Percentiles rank a stretch among this genome's conserved stretches.
phyloP scores from a whole-genome alignment of 805 yeast genomes.

The Zygotorulaspora sp. region DNA sequence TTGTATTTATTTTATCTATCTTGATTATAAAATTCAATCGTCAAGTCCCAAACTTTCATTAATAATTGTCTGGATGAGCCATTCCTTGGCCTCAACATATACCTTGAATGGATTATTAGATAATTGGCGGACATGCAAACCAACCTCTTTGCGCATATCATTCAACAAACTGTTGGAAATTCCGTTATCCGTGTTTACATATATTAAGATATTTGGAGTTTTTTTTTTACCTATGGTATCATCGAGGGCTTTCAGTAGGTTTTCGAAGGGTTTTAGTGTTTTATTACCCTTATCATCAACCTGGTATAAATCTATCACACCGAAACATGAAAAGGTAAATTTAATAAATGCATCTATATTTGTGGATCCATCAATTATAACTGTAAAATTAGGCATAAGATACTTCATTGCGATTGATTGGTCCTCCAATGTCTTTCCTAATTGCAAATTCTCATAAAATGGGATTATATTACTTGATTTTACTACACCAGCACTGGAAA shows the following conservation, averaged over 20 bases:
- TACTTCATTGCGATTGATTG: constrained; percentile 34
- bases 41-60: constrained; percentile 21
- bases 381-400: constrained; percentile 30
- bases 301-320: constrained; percentile 17
- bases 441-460: constrained; percentile 40
- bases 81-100: constrained; percentile 31
- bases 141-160: constrained; percentile 7
- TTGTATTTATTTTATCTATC: too few species aligned
- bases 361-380: constrained; percentile 37
- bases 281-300: constrained; percentile 3
- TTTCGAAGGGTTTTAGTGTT: constrained; percentile 3
- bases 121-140: neutral
- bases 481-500: constrained; percentile 26
- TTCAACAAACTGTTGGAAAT: constrained; percentile 9
- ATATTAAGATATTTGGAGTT: constrained; percentile 15
- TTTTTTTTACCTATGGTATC: neutral
- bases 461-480: constrained; percentile 47
- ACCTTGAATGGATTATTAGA: constrained; percentile 4
- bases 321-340: constrained; percentile 26
- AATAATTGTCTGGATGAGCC: constrained; percentile 33
- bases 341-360: constrained; percentile 25
- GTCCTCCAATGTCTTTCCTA: constrained; percentile 30
- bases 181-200: constrained; percentile 18
- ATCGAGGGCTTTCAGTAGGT: constrained; percentile 2
- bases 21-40: too few species aligned